Base-by-base conservation (phyloP, 2,329 filamentous ascomycete genomes). In the Talaromyces sp. region DNA sequence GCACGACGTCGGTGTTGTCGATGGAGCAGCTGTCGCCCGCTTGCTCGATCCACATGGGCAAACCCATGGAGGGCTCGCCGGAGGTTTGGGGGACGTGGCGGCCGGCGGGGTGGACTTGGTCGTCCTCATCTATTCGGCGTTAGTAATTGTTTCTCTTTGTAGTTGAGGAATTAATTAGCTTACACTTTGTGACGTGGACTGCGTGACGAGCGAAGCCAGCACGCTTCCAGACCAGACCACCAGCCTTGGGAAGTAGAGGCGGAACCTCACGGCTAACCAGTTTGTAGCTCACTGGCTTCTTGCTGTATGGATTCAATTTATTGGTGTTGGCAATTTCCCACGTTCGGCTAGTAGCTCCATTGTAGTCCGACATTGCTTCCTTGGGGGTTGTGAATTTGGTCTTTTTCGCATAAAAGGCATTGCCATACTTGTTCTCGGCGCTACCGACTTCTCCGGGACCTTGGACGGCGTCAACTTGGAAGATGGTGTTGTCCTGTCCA, bases 241-340 rank as follows among this genome's bases (percentile, higher is more conserved):
- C 88, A 65, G 89, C 86, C 78, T 92, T 95, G 2, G 93, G 92
- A 9, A 97, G 78, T 18, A 97, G 79, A 0, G 82, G 79, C 0
- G 93, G 90, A 0, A 93, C 88, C 71, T 96, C 93, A 50, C 93
- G 83, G 73, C 90, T 93, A 40, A 96, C 91, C 1, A 97, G 85
- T 81, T 96, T 96, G 76, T 96, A 97, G 60, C 85, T 88, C 0
- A 88, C 86, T 0, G 92, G 91, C 78, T 95, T 96, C 73, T 90
- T 86, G 75, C 89, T 93, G 80, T 93, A 88, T 0, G 90, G 88
- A 75, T 96, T 92, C n/a, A 95, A 71, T 73, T 89, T 92, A 77
- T 83, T 89, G 68, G 88, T 88, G 76, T 97, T 96, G 71, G 84
- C 84, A 76, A 97, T 96, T 63, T 96, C 93, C 93, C 93, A 97